phyloP scores from a whole-genome alignment of 768 basidiomycete species.

The Russula ochroleuca region DNA sequence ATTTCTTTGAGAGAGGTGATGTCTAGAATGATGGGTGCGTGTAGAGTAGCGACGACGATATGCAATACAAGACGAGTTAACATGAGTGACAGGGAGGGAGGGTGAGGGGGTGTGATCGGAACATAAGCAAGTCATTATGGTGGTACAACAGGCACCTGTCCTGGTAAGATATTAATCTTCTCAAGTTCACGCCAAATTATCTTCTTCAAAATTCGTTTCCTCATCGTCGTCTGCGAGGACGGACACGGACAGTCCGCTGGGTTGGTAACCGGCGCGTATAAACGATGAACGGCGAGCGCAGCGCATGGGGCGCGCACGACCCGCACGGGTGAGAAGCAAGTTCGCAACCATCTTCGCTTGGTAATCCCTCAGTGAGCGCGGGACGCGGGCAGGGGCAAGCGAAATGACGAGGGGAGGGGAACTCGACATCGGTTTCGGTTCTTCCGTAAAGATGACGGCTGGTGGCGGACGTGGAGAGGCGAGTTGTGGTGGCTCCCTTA shows the following conservation, averaged over 20 bases:
- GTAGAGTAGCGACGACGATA: slow-evolving; percentile 14
- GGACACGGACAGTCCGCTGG: slow-evolving; percentile 23
- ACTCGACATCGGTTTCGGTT: background rate
- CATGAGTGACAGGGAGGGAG: slow-evolving; percentile 4
- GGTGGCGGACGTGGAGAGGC: slow-evolving; percentile 13
- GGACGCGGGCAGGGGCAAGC: slow-evolving; percentile 17
- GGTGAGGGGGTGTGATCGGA: slow-evolving; percentile 1
- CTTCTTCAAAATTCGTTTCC: background rate
- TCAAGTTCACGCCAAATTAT: slow-evolving; percentile 3
- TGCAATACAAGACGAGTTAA: slow-evolving; percentile 21
- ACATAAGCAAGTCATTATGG: slow-evolving; percentile 17
- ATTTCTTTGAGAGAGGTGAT: background rate
- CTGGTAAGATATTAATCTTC: slow-evolving; percentile 9
- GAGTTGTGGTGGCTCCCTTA: background rate
- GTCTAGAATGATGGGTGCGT: slow-evolving; percentile 15
- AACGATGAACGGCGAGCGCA: slow-evolving; percentile 16
- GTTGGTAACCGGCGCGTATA: slow-evolving; percentile 21
- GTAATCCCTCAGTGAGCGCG: slow-evolving; percentile 22
- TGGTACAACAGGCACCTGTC: slow-evolving; percentile 25
- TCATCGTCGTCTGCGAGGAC: background rate
- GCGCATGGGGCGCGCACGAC: slow-evolving; percentile 25
- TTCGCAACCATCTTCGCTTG: slow-evolving; percentile 26
- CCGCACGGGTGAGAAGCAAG: slow-evolving; percentile 24
- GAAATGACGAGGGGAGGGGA: slow-evolving; percentile 17
- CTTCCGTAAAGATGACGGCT: slow-evolving; percentile 14